Conservation (phyloP, 208 protist genomes). For the Leishmania mexicana region DNA sequence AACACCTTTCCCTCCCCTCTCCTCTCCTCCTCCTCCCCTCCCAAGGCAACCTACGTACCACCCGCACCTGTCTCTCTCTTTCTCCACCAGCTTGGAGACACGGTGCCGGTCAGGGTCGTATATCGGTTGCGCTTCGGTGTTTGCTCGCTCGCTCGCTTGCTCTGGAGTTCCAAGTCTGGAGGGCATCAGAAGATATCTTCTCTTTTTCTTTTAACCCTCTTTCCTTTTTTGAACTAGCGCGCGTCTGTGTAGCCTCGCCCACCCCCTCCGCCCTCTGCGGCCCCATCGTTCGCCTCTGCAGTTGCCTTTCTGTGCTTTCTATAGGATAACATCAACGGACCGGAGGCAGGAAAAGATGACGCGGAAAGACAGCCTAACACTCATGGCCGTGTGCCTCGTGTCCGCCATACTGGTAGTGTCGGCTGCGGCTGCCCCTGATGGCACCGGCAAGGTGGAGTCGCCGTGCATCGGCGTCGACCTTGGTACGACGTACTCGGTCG, state of each 20-base stretch:
- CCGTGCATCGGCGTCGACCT: slow-evolving; percentile 95
- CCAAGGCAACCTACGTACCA: neutral
- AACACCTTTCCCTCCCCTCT: neutral
- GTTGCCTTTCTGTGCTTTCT: neutral
- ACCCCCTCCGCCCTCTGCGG: neutral
- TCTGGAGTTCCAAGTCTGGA: neutral
- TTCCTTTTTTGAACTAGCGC: neutral
- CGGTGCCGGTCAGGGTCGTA: too few relatives aligned
- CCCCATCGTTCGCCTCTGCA: neutral
- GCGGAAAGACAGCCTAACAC: slow-evolving; percentile 8
- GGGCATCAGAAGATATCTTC: neutral
- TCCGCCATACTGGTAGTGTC: slow-evolving; percentile 26
- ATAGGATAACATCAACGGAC: neutral
- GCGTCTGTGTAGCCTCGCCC: neutral
- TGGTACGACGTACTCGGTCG: slow-evolving; percentile 97
- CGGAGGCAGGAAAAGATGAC: slow-evolving; percentile 2
- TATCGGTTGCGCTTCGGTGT: neutral
- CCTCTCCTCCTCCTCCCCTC: too few relatives aligned
- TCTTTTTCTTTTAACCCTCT: neutral
- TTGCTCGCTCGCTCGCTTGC: neutral
- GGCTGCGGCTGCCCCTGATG: slow-evolving; percentile 52
- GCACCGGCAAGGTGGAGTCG: slow-evolving; percentile 75
- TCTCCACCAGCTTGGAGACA: neutral
- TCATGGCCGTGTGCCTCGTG: slow-evolving; percentile 29
- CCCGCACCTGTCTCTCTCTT: neutral